Base-by-base conservation (phyloP, 345 rosid genomes). In the Aegle marmelos region DNA sequence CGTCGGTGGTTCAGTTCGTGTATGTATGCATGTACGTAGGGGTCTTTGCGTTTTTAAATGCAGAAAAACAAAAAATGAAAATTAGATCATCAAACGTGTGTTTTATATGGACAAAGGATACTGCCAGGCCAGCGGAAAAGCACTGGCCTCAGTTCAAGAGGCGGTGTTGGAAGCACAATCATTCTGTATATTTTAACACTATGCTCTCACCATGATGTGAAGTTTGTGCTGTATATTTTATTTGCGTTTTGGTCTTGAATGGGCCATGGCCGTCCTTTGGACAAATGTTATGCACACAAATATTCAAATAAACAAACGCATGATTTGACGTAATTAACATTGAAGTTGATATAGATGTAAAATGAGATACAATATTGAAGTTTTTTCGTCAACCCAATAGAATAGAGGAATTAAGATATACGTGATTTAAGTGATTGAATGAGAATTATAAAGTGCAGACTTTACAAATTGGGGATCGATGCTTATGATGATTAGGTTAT, bases 101-200 rank as follows among this genome's bases (percentile, higher is more conserved):
- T 64, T 34, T 63, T n/a, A 8, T 72, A 6, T 3, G 65, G 57
- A 41, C 57, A 61, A 19, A 66, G 60, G 65, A 30, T 5, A 9
- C 4, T 0, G 64, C 50, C 69, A 28, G 28, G 16, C 25, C 68
- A 41, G 30, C 60, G 2, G 54, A 73, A 75, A 75, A 65, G 63
- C 6, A 66, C 19, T 76, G 79, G 79, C 65, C 72, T 53, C 10
- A 25, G 66, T 53, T 54, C 64, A 56, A 76, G 10, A 6, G 79
- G 64, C 72, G 79, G 79, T 17, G 37, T 1, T n/a, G 4, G 16
- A 75, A n/a, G 3, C 33, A 16, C 10, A 24, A 37, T 58, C 31
- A 73, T 59, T 37, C 31, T 6, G 2, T 16, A n/a, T 25, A n/a
- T 58, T 59, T 36, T 36, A 59, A 24, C 22, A 73, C 21, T 24